A percentile compares a stretch with the other conserved stretches of the same genome.
phyloP scores from a whole-genome alignment of 768 basidiomycete species.

The Boletus insuetus region DNA sequence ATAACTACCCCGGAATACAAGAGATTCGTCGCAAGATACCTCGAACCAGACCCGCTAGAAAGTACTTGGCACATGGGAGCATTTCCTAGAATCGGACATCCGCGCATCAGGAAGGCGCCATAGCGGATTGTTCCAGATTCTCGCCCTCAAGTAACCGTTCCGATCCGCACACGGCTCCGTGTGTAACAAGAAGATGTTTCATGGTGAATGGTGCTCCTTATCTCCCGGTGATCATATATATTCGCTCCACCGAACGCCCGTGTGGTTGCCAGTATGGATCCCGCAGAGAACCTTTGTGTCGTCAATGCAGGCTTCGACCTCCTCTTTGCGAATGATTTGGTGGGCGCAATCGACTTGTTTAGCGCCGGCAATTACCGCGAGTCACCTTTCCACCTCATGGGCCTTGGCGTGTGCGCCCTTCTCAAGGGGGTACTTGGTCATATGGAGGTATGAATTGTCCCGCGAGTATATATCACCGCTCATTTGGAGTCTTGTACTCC shows the following conservation, averaged over 20 bases:
- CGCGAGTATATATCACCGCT: neutral
- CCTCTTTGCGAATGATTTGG: constrained; percentile 68
- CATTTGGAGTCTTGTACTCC: neutral
- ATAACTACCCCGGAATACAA: no score
- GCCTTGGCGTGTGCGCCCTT: constrained; percentile 69
- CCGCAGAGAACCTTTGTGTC: constrained; percentile 28
- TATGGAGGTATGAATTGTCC: constrained; percentile 56
- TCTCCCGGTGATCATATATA: no score
- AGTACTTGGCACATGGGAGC: no score
- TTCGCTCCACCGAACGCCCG: neutral
- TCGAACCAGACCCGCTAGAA: no score
- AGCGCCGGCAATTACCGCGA: constrained; percentile 26
- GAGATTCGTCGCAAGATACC: no score
- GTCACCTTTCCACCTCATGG: constrained; percentile 75
- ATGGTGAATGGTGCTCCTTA: no score
- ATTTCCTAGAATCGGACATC: no score
- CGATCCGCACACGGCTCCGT: no score
- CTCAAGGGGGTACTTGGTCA: constrained; percentile 69
- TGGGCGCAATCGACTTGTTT: constrained; percentile 51
- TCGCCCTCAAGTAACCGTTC: no score
- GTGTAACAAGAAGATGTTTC: no score
- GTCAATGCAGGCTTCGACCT: constrained; percentile 61
- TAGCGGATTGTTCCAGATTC: no score
- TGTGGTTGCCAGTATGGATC: constrained; percentile 19
- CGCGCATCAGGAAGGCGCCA: no score